Base-by-base conservation (phyloP, 495 filamentous ascomycete genomes). In the Clohesyomyces aquaticus region DNA sequence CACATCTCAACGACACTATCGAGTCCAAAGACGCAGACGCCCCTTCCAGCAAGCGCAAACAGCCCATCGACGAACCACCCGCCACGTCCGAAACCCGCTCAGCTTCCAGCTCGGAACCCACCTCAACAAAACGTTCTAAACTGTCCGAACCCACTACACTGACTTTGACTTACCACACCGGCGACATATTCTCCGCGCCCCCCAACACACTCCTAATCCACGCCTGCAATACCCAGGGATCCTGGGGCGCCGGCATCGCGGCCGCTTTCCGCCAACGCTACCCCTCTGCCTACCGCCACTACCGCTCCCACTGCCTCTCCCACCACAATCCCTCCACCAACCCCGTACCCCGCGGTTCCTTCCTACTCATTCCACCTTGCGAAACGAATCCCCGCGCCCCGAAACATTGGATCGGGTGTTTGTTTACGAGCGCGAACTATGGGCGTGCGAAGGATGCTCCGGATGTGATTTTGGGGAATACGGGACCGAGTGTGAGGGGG, bases 211-310 rank as follows among this genome's bases (percentile, higher is more conserved):
- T 78, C 11, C 45, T 78, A 14, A 72, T 78, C 57, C 76, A 78
- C 67, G 75, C 75, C 9, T 78, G 75, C 66, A 78, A 78, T 49
- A 71, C 68, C 47, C 61, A 63, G 35, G 73, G 72, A 28, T 27
- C 9, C 28, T 73, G 75, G 76, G 71, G 70, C 56, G 70, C 70
- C 21, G 76, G 76, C 55, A 76, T 77, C 28, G 75, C 75, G n/a
- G 54, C 62, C 29, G 74, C 67, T 19, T 78, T 78, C 65, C 56
- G 59, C 22, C 18, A 66, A 9, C 57, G 41, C n/a, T 78, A 77
- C 57, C 75, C 74, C 0, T n/a, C 22, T 4, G 76, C 75, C 9
- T 74, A 68, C 67, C 28, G 65, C 23, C 29, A 23, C 4, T 74
- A 78, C 62, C 59, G 57, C 6, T 38, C 19, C 6, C 67, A 76